Evolutionary conservation across 768 basidiomycete species (phyloP), one percentile per base, ranked within the genome.

Genomic region (Mycena pura): DNA sequence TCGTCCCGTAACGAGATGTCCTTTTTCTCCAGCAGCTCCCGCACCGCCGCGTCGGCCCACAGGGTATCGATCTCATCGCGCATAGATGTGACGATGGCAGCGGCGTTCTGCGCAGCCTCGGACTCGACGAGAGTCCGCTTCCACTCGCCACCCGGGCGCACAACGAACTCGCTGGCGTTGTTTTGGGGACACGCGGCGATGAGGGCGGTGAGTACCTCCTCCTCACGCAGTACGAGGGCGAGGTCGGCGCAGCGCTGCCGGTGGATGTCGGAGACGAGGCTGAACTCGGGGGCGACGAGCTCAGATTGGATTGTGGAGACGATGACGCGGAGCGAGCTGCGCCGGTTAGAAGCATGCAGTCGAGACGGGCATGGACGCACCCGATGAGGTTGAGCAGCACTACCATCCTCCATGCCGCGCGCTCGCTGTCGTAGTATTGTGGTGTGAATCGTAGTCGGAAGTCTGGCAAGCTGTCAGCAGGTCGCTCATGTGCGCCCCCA

Each of bases 371-470:
- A 36, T 13, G 9, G 19, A 68, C 76, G 14, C 48, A 87, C 88
- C 83, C 74, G 60, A 90, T 88, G 62, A 91, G 74, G 67, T 91
- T 91, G 40, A 91, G 82, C 63, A 91, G 86, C 8, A 91, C 80
- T 52, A 91, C 81, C 13, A 82, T 79, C 61, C 80, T 83, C 89
- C 89, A 91, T 7, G 84, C 79, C 0, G 77, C 67, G 17, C 84
- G 77, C 60, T 91, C 88, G 43, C 68, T 77, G 41, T 82, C 81
- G 56, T 90, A 90, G 55, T 84, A 81, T 24, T 77, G 78, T 0
- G 88, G 89, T 9, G 86, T 82, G 66, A 89, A 89, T 0, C 84
- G 80, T 8, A 91, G 69, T 68, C 89, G 87, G 63, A 91, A 90
- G 67, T 91, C 89, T 91, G 64, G 2, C 32, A 14, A 31, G 29